These are phyloP conservation scores for Primulina tabacum DNA, from an alignment of 257 asterid genomes.

Conservation along the genomic window DNA sequence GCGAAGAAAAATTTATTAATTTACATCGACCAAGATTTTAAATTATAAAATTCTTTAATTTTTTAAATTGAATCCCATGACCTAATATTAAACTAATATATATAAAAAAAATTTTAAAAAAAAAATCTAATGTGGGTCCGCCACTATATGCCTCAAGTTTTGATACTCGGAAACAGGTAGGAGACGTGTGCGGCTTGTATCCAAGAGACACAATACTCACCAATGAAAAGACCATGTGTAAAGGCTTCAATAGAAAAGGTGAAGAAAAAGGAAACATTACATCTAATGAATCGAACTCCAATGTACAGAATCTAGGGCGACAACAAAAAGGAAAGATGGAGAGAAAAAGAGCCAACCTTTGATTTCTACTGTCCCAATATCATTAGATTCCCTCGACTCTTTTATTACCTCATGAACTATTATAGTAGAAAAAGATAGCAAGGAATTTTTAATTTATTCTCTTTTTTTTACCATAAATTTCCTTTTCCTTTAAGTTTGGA, in stretches of 20 bases:
- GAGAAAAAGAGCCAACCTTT: constrained; percentile 14
- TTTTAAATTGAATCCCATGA: too few relatives aligned
- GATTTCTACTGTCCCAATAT: constrained; percentile 11
- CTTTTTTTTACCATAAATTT: neutral
- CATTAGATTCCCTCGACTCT: constrained; percentile 21
- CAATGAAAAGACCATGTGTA: neutral
- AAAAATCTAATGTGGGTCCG: too few relatives aligned
- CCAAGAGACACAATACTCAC: neutral
- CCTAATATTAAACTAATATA: too few relatives aligned
- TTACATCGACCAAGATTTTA: too few relatives aligned
- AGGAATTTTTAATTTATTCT: too few relatives aligned
- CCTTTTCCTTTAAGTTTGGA: constrained; percentile 52
- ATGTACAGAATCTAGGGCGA: constrained; percentile 27
- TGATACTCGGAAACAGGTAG: too few relatives aligned
- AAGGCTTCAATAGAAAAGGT: neutral
- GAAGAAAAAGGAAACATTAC: constrained; percentile 13
- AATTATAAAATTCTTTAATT: too few relatives aligned
- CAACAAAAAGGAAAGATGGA: constrained; percentile 22
- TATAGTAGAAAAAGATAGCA: too few relatives aligned
- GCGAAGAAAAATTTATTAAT: too few relatives aligned
- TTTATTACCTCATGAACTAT: too few relatives aligned
- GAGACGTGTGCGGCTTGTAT: neutral
- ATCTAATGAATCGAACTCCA: constrained; percentile 26
- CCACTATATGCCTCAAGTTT: too few relatives aligned
- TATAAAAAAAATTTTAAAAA: too few relatives aligned